These are phyloP conservation scores for Ocimum tenuiflorum DNA, from an alignment of 257 asterid species.

Conservation along the genomic window DNA sequence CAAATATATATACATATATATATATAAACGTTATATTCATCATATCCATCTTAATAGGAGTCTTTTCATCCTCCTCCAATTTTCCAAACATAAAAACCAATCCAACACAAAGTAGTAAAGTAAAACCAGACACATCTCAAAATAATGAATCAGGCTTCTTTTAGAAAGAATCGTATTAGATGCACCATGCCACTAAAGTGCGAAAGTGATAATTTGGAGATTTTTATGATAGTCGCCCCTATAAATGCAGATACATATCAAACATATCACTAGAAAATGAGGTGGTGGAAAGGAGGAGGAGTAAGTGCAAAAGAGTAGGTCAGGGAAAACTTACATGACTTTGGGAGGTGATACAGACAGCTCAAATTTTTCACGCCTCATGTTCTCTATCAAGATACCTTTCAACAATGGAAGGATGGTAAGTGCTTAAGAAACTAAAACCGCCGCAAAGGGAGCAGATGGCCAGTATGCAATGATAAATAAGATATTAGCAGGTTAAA, in stretches of 20 bases:
- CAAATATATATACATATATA: no score
- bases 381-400: slow-evolving; percentile 97
- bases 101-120: background rate
- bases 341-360: slow-evolving; percentile 95
- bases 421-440: slow-evolving; percentile 6
- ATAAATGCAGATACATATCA: background rate
- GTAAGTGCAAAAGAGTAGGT: slow-evolving; percentile 7
- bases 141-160: background rate
- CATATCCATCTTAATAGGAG: background rate
- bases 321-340: slow-evolving; percentile 79
- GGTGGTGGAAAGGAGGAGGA: background rate
- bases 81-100: background rate
- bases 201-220: background rate
- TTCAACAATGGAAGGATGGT: slow-evolving; percentile 1
- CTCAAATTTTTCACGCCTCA: slow-evolving; percentile 98
- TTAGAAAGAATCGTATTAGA: background rate
- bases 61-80: background rate
- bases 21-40: background rate
- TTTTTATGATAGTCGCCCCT: background rate
- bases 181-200: background rate
- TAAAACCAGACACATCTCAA: background rate
- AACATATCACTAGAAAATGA: background rate
- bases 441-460: background rate
- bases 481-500: background rate
- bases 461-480: slow-evolving; percentile 2